phyloP scores from a whole-genome alignment of 345 rosid species.

The Balakata baccata region DNA sequence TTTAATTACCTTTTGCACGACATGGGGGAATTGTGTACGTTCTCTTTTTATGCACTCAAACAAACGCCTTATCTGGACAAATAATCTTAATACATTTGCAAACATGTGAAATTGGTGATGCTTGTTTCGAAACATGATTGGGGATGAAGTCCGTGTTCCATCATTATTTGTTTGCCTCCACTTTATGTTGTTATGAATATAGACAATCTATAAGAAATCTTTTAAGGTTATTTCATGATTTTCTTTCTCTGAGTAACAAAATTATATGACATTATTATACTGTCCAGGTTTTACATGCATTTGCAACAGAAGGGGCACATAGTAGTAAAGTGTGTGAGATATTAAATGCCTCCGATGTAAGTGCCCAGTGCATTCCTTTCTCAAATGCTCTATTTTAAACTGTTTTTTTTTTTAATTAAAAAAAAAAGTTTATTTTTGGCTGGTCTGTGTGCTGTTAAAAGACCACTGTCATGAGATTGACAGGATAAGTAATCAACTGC shows the following conservation, averaged over 20 bases:
- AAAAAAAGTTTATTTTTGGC: background rate
- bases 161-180: background rate
- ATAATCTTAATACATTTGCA: background rate
- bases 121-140: background rate
- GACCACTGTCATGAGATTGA: too few species aligned
- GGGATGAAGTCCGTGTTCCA: background rate
- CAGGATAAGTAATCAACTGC: too few species aligned
- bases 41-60: background rate
- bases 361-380: conserved; percentile 25
- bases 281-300: conserved; percentile 84
- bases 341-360: conserved; percentile 86
- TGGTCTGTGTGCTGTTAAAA: background rate
- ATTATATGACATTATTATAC: background rate
- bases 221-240: background rate
- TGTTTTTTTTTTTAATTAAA: too few species aligned
- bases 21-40: too few species aligned
- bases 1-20: too few species aligned
- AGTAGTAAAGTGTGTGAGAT: conserved; percentile 80
- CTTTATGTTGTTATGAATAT: background rate
- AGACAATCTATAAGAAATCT: background rate
- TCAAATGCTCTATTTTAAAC: background rate
- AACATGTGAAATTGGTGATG: background rate
- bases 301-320: conserved; percentile 97
- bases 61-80: background rate
- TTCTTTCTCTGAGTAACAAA: background rate